phyloP scores from a whole-genome alignment of 2,329 filamentous ascomycete genomes.

The Colletotrichum sp. region DNA sequence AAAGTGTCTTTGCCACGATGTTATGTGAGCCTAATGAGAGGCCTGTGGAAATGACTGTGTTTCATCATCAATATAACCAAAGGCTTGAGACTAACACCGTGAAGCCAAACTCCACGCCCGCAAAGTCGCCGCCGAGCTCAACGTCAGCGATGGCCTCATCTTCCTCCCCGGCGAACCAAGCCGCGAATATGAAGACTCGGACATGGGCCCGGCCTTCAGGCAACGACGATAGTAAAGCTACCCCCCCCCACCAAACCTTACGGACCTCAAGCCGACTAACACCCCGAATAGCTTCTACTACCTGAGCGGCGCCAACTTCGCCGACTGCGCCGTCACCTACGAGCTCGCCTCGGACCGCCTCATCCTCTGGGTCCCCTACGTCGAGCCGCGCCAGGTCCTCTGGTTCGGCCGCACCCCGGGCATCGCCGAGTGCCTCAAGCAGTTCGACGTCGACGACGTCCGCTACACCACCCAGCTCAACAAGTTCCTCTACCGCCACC shows the following conservation, averaged over 20 bases:
- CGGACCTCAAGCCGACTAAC: background rate
- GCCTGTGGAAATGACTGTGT: background rate
- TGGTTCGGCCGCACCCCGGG: conserved; percentile 69
- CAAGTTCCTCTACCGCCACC: conserved; percentile 50
- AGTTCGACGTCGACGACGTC: conserved; percentile 75
- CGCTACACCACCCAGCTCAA: conserved; percentile 57
- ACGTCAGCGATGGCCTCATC: conserved; percentile 55
- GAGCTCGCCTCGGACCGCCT: conserved; percentile 66
- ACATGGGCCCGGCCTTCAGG: conserved; percentile 60
- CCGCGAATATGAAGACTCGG: conserved; percentile 61
- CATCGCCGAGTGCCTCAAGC: conserved; percentile 63
- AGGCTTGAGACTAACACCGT: background rate
- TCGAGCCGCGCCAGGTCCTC: conserved; percentile 65
- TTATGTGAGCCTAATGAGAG: background rate
- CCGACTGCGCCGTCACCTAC: conserved; percentile 62
- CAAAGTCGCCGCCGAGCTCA: conserved; percentile 59
- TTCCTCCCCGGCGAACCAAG: conserved; percentile 60
- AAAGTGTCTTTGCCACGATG: background rate
- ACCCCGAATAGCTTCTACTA: conserved; percentile 60
- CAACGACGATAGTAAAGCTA: conserved; percentile 62
- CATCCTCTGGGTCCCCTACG: conserved; percentile 75
- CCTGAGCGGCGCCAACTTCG: conserved; percentile 58
- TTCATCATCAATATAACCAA: background rate
- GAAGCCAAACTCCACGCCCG: conserved; percentile 62
- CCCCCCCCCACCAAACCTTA: background rate